Evolutionary conservation across 176 grass and related monocot species (phyloP), one percentile per base, ranked within the genome.

Genomic region (Chloris gayana): DNA sequence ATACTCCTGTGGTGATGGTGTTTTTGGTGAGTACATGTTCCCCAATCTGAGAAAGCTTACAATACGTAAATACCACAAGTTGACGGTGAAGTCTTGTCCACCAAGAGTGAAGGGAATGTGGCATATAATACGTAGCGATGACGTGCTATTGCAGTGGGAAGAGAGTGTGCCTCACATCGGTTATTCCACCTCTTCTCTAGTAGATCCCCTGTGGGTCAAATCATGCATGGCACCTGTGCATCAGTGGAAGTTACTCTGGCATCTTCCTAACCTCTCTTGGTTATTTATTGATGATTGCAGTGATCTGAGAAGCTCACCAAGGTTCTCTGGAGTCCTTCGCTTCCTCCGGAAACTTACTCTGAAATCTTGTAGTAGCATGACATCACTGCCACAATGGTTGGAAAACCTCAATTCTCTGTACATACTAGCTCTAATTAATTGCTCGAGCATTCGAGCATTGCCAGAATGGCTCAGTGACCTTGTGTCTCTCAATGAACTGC

Each of bases 161-260:
- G 65, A 57, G 2, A 14, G 57, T 27, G 1, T 19, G 1, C 46
- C 57, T 27, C n/a, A 6, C 17, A 49, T 1, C 1, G 22, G 14
- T 42, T 8, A 4, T 30, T 9, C 4, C n/a, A 29, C 38, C 1
- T 37, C 32, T 67, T 34, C 25, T 66, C 1, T 5, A 22, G 7
- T 65, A 57, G 0, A 22, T 35, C 0, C 0, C 0, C 2, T 83
- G 26, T 0, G 2, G 0, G 13, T 67, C 10, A 0, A 3, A 17
- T 0, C 7, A 1, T 74, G 46, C 19, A 32, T 6, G 4, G 8
- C n/a, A 13, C 37, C 63, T 25, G 3, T 82, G 22, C 25, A 69
- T 45, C 49, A 21, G 19, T 84, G 82, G 82, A 84, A 14, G 4
- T 13, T 84, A 2, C 49, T 84, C 76, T 14, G 34, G 5, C 25